Evolutionary conservation across 2,329 filamentous ascomycete genomes (phyloP), one percentile per base, ranked within the genome.

Genomic region (Stenocarpella maydis): DNA sequence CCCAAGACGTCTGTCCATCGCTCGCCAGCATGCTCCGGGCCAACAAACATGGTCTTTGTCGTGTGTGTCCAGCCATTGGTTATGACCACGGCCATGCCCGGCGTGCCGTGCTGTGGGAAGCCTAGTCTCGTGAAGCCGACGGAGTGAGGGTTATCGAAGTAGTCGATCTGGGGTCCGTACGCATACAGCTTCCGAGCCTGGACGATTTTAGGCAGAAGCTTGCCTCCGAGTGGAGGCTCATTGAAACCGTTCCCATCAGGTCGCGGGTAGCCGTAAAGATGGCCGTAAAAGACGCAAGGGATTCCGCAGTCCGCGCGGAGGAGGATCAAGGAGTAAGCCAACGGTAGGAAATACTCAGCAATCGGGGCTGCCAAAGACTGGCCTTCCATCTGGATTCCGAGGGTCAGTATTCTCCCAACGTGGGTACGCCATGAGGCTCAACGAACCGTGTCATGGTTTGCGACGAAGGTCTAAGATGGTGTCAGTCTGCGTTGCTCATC

Each of bases 221-320:
- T 84, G 12, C 83, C 84, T 37, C 83, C 84, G 68, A 85, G 87
- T 4, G 85, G 88, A 0, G 75, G 75, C 2, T 68, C 69, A 53
- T 73, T 73, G 65, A 72, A 73, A 55, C 69, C 68, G 4, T 79
- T 80, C 69, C 86, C 82, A 4, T 84, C 80, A n/a, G 78, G 79
- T n/a, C 80, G 83, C 53, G 80, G 77, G 60, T 89, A 88, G 26
- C 90, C 90, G 77, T 91, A 92, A 0, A 92, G 77, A 75, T 93
- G 90, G 28, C 90, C 90, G 76, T 90, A 93, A 77, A 93, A 93
- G 43, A 92, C 81, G 73, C 88, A 92, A 0, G 91, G 91, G 34
- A 88, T 85, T 19, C 90, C 90, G 41, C 87, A 81, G 61, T 83
- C 79, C 19, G 75, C 74, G 15, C 89, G 86, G 43, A 93, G 86